Base-by-base conservation (phyloP, 1,284 basidiomycete genomes). In the Leccinum fallax region DNA sequence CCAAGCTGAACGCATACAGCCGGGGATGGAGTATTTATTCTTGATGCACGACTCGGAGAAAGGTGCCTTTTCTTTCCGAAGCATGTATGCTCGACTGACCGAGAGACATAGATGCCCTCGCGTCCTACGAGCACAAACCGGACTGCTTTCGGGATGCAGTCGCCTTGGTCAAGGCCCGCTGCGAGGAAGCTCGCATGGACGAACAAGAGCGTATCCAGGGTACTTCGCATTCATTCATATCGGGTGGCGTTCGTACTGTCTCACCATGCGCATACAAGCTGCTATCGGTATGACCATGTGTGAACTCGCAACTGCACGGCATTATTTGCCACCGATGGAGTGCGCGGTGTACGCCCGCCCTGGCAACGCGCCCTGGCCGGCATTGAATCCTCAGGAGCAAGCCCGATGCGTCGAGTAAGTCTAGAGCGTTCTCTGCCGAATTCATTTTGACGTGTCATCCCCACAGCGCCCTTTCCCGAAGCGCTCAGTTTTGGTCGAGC, bases 401-500 rank as follows among this genome's bases (percentile, higher is more conserved):
- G 79, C 78, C 55, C 76, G 77, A 67, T 88, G 86, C 64, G 86
- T 87, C n/a, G 84, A 85, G 87, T 55, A 46, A 26, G 54, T 40
- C 53, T 26, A 28, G 4, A 10, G 3, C 11, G 1, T 30, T 8
- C 0, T 28, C n/a, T 49, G 43, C 10, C 43, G 53, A 21, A 54
- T 16, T 3, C 9, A 26, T 55, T 32, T 40, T 40, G 38, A 43
- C n/a, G 24, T 30, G 6, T 28, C 9, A 16, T 2, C 6, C 46
- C 16, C 28, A 26, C 65, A 92, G 89, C 61, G 88, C 90, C 13
- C 74, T 92, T 28, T 86, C 89, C 15, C 79, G 89, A 58, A 92
- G 90, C 69, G 83, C 90, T 8, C 89, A 92, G 68, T 88, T 87
- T 68, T 92, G 90, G 90, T 89, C 90, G 8, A 91, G 89, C 65